phyloP scores from a whole-genome alignment of 495 filamentous ascomycete species.

The Aeminium ludgeri region DNA sequence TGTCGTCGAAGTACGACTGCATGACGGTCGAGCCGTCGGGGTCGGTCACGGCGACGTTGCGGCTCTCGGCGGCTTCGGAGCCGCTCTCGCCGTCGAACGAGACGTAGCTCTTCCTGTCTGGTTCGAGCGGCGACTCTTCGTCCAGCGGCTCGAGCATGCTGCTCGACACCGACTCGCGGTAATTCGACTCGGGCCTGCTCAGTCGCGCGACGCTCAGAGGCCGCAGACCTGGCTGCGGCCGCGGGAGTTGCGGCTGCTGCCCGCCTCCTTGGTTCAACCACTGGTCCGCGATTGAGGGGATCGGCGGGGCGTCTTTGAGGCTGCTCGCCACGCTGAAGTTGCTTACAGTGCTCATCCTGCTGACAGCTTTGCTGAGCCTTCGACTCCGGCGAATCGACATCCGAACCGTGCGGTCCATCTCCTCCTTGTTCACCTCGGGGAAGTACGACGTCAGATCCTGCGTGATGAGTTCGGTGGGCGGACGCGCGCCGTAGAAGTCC shows the following conservation, averaged over 20 bases:
- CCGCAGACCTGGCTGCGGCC: constrained; percentile 31
- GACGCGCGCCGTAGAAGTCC: constrained; percentile 73
- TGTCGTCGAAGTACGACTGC: constrained; percentile 74
- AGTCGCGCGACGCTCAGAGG: constrained; percentile 48
- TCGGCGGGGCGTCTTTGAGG: constrained; percentile 70
- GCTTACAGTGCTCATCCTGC: constrained; percentile 81
- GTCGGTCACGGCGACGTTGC: constrained; percentile 48
- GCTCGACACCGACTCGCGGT: constrained; percentile 73
- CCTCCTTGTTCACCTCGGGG: constrained; percentile 80
- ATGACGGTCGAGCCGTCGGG: constrained; percentile 46
- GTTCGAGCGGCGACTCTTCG: constrained; percentile 80
- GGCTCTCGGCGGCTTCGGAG: constrained; percentile 35
- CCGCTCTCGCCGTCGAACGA: constrained; percentile 64
- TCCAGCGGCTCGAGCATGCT: constrained; percentile 76
- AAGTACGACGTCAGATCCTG: constrained; percentile 93
- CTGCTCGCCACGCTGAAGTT: constrained; percentile 86
- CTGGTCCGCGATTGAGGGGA: constrained; percentile 88
- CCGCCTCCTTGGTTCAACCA: constrained; percentile 52
- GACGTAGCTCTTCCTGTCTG: constrained; percentile 88
- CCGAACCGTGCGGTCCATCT: constrained; percentile 84
- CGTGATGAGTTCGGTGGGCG: constrained; percentile 92
- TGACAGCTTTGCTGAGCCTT: constrained; percentile 77
- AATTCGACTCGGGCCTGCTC: constrained; percentile 33
- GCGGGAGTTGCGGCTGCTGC: constrained; percentile 30
- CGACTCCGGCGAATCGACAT: constrained; percentile 79